Percentiles rank a stretch among this genome's conserved stretches.
phyloP scores from a whole-genome alignment of 1,139 yeast species.

The Suhomyces bolitotheri region DNA sequence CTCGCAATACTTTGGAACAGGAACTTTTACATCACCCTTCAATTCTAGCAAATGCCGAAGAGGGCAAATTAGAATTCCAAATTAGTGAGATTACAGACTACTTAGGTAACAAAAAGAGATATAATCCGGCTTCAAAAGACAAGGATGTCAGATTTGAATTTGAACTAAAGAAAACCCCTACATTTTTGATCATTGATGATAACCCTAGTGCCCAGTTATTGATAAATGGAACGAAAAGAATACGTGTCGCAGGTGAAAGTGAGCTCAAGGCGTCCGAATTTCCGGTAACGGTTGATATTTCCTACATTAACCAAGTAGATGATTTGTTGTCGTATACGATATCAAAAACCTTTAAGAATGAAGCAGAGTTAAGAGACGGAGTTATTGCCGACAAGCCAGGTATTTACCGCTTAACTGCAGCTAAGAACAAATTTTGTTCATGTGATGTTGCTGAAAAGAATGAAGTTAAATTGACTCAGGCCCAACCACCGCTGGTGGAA shows the following conservation, averaged over 20 bases:
- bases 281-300: constrained; percentile 50
- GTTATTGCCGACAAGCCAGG: constrained; percentile 61
- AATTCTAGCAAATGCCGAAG: constrained; percentile 28
- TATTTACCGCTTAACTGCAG: constrained; percentile 51
- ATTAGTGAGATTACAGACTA: constrained; percentile 71
- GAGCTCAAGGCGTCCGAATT: constrained; percentile 33
- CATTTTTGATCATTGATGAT: constrained; percentile 37
- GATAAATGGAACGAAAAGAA: constrained; percentile 36
- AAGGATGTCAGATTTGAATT: constrained; percentile 55
- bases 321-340: constrained; percentile 28
- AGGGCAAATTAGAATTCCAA: constrained; percentile 66
- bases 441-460: constrained; percentile 50
- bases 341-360: constrained; percentile 37
- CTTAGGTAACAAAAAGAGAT: constrained; percentile 67
- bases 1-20: constrained; percentile 40
- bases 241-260: constrained; percentile 26
- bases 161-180: constrained; percentile 65
- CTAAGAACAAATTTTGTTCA: constrained; percentile 61
- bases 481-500: constrained; percentile 50
- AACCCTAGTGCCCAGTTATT: constrained; percentile 46
- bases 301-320: constrained; percentile 29
- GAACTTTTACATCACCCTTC: constrained; percentile 31
- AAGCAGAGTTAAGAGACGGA: constrained; percentile 31
- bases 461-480: constrained; percentile 23
- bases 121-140: constrained; percentile 46